phyloP scores from a whole-genome alignment of 2,329 filamentous ascomycete genomes.

The Cryphonectria nitschkei region DNA sequence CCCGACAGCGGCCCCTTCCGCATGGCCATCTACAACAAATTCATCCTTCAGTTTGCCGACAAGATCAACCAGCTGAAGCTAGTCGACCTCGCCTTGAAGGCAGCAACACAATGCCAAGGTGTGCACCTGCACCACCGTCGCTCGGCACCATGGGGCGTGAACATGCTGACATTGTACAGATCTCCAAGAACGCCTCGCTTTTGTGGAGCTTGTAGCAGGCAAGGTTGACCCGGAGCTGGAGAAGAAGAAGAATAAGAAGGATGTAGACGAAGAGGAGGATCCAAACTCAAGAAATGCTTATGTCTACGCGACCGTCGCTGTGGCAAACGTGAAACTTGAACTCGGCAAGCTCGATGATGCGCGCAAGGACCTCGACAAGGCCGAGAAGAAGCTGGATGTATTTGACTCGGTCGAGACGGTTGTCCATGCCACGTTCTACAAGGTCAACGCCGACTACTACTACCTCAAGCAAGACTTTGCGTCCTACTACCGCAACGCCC shows the following conservation, averaged over 20 bases:
- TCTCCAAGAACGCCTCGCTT: conserved; percentile 81
- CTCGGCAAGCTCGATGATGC: conserved; percentile 80
- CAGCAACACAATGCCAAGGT: conserved; percentile 84
- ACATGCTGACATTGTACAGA: conserved; percentile 54
- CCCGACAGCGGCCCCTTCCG: conserved; percentile 81
- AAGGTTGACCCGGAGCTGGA: conserved; percentile 85
- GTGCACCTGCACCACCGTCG: conserved; percentile 30
- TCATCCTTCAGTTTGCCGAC: conserved; percentile 94
- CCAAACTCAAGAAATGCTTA: conserved; percentile 82
- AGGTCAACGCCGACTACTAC: conserved; percentile 93
- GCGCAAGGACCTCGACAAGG: conserved; percentile 82
- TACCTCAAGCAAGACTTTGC: conserved; percentile 93
- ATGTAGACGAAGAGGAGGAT: conserved; percentile 29
- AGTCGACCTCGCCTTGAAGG: conserved; percentile 85
- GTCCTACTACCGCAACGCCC: conserved; percentile 94
- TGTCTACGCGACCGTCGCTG: conserved; percentile 90
- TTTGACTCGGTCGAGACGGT: conserved; percentile 96
- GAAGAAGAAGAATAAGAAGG: conserved; percentile 31
- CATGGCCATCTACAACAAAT: conserved; percentile 88
- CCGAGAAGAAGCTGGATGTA: conserved; percentile 83
- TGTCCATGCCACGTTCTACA: conserved; percentile 95
- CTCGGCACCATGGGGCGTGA: neutral
- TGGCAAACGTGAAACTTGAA: conserved; percentile 83
- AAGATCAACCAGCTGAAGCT: conserved; percentile 99
- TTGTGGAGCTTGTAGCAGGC: conserved; percentile 80